Base-by-base conservation (phyloP, 2,329 filamentous ascomycete genomes). In the Fusarium devonianum region DNA sequence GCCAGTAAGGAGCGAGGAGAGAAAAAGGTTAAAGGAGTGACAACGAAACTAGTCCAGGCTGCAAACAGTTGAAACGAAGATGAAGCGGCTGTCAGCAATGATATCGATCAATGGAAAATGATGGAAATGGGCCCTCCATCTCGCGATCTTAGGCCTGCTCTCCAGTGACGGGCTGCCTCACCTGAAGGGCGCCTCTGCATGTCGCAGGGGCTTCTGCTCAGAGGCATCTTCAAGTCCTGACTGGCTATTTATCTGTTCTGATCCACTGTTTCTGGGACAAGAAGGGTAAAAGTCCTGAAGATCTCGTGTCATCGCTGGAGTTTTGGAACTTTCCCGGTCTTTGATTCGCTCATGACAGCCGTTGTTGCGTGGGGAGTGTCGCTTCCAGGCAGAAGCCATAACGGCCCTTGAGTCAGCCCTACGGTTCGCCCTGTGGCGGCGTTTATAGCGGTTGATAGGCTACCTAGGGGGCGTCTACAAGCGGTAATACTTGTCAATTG, bases 261-360 rank as follows among this genome's bases (percentile, higher is more conserved):
- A 30, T 46, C 61, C 61, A 64, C 62, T 36, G 7, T 28, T 23
- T 38, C 44, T 33, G 29, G 38, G 45, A 56, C 26, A 49, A 53
- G 39, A 14, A 38, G 44, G 48, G 14, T 33, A 53, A 12, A 25
- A 12, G 32, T 7, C 19, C 12, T 39, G 43, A 30, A 35, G 41
- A 62, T 58, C 63, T 45, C 53, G 42, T 50, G 39, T 12, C 17
- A 45, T 39, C 42, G 34, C 42, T 45, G 41, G 21, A 9, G 8
- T 11, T n/a, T 48, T 22, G 8, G 33, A 17, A 21, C 21, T 9
- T 19, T 26, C 10, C 21, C 7, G n/a, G 2, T 5, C 0, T 34
- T 32, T 66, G 64, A 67, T 67, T 67, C 61, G 64, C 63, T 67
- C 63, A 62, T 71, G 70, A 52, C 45, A 66, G 50, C 62, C 66